These are phyloP conservation scores for Coemansia sp. DNA, from an alignment of 371 early-diverging fungal species.

Conservation along the genomic window DNA sequence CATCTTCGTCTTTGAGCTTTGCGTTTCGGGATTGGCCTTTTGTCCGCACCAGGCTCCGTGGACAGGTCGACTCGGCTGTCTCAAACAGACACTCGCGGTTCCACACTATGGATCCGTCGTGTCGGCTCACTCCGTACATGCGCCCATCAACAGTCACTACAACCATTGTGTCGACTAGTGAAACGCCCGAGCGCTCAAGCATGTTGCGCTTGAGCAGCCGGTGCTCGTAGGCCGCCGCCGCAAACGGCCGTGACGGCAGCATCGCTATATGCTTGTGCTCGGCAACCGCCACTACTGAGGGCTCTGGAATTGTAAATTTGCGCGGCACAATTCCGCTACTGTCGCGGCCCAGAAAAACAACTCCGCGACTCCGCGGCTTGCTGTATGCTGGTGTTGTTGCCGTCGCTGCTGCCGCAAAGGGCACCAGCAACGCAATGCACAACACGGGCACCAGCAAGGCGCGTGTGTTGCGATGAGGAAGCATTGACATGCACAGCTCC, in stretches of 20 bases:
- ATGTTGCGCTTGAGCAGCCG: slow-evolving; percentile 30
- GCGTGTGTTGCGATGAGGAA: slow-evolving; percentile 46
- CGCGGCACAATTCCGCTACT: slow-evolving; percentile 37
- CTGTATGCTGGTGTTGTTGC: background rate
- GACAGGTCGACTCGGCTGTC: background rate
- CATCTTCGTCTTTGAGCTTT: background rate
- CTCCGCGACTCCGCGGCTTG: background rate
- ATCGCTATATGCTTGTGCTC: slow-evolving; percentile 37
- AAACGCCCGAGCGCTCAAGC: slow-evolving; percentile 32
- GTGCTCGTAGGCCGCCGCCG: slow-evolving; percentile 19
- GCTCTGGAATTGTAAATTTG: slow-evolving; percentile 47
- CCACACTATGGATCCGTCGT: slow-evolving; percentile 42
- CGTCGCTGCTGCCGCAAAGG: background rate
- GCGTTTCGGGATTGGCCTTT: background rate
- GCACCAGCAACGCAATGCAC: slow-evolving; percentile 33
- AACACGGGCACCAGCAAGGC: slow-evolving; percentile 42
- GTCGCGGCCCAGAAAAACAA: slow-evolving; percentile 24
- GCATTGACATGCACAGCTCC: slow-evolving; percentile 49
- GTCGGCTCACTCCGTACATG: slow-evolving; percentile 40
- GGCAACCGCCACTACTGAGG: slow-evolving; percentile 43
- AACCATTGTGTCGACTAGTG: slow-evolving; percentile 37
- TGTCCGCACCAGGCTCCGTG: slow-evolving; percentile 38
- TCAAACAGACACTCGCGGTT: slow-evolving; percentile 32
- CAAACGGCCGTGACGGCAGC: slow-evolving; percentile 39
- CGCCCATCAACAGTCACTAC: slow-evolving; percentile 46